Conservation (phyloP, 2,329 filamentous ascomycete genomes). For the Ceratocystis harringtonii region DNA sequence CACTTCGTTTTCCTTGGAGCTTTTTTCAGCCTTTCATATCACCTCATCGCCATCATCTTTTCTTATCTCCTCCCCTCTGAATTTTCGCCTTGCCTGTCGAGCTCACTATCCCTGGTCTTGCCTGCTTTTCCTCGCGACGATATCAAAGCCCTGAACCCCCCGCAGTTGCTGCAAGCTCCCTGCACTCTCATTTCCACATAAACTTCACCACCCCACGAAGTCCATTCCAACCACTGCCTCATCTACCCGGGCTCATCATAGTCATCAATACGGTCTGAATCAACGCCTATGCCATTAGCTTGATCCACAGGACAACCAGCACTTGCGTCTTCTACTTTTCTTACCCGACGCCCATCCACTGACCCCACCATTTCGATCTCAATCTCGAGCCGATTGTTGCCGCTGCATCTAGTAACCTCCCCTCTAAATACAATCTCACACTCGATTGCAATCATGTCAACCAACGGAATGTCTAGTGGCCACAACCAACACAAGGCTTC, state of each 20-base stretch:
- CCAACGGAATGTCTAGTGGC: conserved; percentile 39
- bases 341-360: conserved; percentile 1
- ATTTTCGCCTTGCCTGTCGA: background rate
- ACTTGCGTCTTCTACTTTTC: background rate
- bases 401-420: background rate
- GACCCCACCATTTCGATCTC: background rate
- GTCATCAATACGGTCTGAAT: background rate
- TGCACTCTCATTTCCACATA: conserved; percentile 7
- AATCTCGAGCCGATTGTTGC: conserved; percentile 1
- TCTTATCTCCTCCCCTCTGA: background rate
- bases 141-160: conserved; percentile 11
- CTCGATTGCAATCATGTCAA: conserved; percentile 31
- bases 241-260: background rate
- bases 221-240: conserved; percentile 6
- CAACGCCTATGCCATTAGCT: conserved; percentile 3
- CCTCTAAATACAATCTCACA: conserved; percentile 5
- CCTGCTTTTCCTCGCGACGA: background rate
- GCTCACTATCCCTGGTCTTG: background rate
- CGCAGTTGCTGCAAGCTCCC: conserved; percentile 16
- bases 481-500: conserved; percentile 28
- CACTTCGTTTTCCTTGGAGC: background rate
- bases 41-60: conserved; percentile 8
- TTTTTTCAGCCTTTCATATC: background rate
- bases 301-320: background rate
- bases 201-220: background rate